A percentile compares a stretch with the other conserved stretches of the same genome.
Evolutionary conservation across 345 rosid species (phyloP).

Genomic region (Bruguiera sexangula): DNA sequence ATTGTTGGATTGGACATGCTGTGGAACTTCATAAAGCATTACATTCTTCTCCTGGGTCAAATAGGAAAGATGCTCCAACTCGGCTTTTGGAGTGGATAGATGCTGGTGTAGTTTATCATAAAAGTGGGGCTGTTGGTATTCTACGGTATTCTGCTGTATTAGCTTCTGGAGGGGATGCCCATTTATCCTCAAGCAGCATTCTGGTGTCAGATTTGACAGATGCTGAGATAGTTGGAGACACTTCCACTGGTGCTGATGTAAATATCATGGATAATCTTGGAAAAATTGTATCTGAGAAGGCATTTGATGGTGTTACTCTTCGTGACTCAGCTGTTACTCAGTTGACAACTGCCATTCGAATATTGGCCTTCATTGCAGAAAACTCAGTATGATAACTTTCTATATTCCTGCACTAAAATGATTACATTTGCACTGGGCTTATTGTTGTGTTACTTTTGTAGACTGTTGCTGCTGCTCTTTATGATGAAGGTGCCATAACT

Average conservation of each 20-base stretch:
- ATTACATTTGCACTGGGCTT: constrained; percentile 9
- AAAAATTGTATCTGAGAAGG: constrained; percentile 69
- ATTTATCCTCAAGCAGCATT: constrained; percentile 66
- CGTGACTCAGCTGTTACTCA: constrained; percentile 85
- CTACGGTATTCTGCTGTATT: constrained; percentile 81
- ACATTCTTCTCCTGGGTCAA: constrained; percentile 88
- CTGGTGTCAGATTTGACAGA: constrained; percentile 72
- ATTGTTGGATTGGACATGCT: constrained; percentile 88
- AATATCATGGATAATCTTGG: constrained; percentile 86
- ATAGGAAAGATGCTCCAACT: constrained; percentile 88
- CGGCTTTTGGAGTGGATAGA: constrained; percentile 93
- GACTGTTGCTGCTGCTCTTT: constrained; percentile 81
- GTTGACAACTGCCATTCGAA: constrained; percentile 86
- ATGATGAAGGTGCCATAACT: constrained; percentile 83
- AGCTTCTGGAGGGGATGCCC: constrained; percentile 96
- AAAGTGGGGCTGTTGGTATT: constrained; percentile 86
- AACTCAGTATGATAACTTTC: constrained; percentile 58
- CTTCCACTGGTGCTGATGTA: constrained; percentile 63
- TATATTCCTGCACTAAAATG: background rate
- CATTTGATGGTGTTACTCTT: constrained; percentile 79
- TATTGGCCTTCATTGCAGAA: constrained; percentile 80
- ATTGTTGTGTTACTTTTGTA: constrained; percentile 27
- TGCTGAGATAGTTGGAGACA: constrained; percentile 70
- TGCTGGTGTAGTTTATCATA: constrained; percentile 89
- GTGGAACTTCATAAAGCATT: constrained; percentile 83